Evolutionary conservation across 2,329 filamentous ascomycete genomes (phyloP).

Genomic region (Coniochaeta sp.): DNA sequence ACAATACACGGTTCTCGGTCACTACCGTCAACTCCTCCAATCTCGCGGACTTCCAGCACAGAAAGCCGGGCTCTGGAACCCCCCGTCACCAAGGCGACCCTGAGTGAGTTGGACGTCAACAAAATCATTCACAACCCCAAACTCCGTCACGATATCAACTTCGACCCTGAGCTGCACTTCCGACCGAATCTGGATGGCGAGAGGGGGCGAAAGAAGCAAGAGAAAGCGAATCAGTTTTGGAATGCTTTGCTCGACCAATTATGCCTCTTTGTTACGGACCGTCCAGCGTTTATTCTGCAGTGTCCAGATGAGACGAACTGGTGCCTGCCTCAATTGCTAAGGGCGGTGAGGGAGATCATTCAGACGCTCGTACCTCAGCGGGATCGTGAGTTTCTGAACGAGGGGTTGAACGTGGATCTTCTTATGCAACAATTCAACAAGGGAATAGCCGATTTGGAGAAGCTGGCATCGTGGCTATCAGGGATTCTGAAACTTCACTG

Average conservation of each 20-base stretch:
- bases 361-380: constrained; percentile 81
- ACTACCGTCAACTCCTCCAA: constrained; percentile 8
- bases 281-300: constrained; percentile 33
- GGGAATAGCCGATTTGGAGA: constrained; percentile 77
- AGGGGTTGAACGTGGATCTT: constrained; percentile 77
- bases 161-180: constrained; percentile 88
- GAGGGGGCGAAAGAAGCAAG: constrained; percentile 74
- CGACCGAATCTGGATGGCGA: constrained; percentile 82
- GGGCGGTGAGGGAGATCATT: constrained; percentile 78
- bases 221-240: constrained; percentile 78
- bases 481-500: constrained; percentile 86
- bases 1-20: background rate
- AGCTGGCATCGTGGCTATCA: constrained; percentile 77
- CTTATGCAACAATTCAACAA: constrained; percentile 89
- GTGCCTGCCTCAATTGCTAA: constrained; percentile 71
- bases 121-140: constrained; percentile 73
- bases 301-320: constrained; percentile 29
- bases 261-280: constrained; percentile 42
- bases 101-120: constrained; percentile 83
- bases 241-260: constrained; percentile 53
- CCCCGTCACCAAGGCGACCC: constrained; percentile 75
- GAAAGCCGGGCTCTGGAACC: constrained; percentile 44
- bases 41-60: constrained; percentile 6
- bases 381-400: constrained; percentile 73
- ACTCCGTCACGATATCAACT: constrained; percentile 90